phyloP scores from a whole-genome alignment of 805 yeast species.

The Soucietia sequanensis region DNA sequence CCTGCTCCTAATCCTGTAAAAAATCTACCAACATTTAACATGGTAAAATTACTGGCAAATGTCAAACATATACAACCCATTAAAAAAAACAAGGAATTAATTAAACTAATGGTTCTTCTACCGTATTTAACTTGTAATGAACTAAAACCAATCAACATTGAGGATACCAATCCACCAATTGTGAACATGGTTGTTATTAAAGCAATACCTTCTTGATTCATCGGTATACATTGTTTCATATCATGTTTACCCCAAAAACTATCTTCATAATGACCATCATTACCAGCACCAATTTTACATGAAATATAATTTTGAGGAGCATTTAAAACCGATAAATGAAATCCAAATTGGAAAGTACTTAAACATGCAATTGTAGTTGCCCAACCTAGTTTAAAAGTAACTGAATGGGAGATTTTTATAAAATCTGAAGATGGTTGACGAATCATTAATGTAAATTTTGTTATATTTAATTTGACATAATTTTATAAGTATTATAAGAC shows the following conservation, averaged over 20 bases:
- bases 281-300: constrained; percentile 20
- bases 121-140: constrained; percentile 22
- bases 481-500: no score
- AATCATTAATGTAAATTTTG: neutral
- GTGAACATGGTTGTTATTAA: constrained; percentile 34
- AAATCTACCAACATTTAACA: constrained; percentile 31
- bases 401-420: constrained; percentile 12
- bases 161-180: constrained; percentile 34
- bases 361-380: constrained; percentile 33
- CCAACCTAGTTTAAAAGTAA: constrained; percentile 33
- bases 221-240: constrained; percentile 27
- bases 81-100: constrained; percentile 19
- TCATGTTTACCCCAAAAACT: constrained; percentile 26
- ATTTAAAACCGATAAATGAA: constrained; percentile 38
- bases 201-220: constrained; percentile 18
- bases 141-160: constrained; percentile 27
- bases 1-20: constrained; percentile 40
- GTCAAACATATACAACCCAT: constrained; percentile 30
- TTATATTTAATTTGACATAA: no score
- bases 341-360: constrained; percentile 40
- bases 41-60: constrained; percentile 15
- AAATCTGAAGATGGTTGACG: constrained; percentile 2
- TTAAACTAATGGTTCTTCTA: constrained; percentile 19
- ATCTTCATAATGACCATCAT: constrained; percentile 18
- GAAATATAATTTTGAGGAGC: constrained; percentile 30